phyloP scores from a whole-genome alignment of 2,329 filamentous ascomycete genomes.

The Beauveria bassiana region DNA sequence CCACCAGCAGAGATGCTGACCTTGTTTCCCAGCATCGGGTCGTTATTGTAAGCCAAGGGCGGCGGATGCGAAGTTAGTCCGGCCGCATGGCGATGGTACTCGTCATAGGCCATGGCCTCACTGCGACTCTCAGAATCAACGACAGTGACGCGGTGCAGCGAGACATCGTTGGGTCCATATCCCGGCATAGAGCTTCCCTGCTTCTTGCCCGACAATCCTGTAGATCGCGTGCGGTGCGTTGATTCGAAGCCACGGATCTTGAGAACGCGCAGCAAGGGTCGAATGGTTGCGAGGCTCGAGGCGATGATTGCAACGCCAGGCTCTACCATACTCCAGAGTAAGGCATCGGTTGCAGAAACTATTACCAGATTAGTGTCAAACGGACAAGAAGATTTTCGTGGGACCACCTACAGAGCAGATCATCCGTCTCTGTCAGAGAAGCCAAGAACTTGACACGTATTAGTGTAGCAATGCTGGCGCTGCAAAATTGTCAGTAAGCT shows the following conservation, averaged over 20 bases:
- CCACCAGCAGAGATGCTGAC: background rate
- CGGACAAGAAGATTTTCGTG: background rate
- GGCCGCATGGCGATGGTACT: constrained; percentile 10
- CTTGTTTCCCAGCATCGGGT: constrained; percentile 4
- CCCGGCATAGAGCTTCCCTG: constrained; percentile 23
- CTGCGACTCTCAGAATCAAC: constrained; percentile 17
- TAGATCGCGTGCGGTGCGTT: constrained; percentile 26
- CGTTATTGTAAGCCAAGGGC: constrained; percentile 1
- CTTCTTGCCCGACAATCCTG: constrained; percentile 23
- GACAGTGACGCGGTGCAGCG: constrained; percentile 22
- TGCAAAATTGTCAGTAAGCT: constrained; percentile 15
- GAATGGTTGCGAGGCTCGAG: constrained; percentile 46
- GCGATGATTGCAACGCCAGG: constrained; percentile 48
- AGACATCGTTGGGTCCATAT: constrained; percentile 30
- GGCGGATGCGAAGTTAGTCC: constrained; percentile 1
- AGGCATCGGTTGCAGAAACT: constrained; percentile 43
- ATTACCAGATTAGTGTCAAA: constrained; percentile 13
- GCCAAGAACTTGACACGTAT: constrained; percentile 42
- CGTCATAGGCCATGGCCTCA: constrained; percentile 14
- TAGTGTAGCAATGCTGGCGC: constrained; percentile 47
- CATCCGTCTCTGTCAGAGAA: constrained; percentile 34
- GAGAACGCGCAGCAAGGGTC: constrained; percentile 43
- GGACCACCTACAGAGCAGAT: constrained; percentile 40
- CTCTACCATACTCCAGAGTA: constrained; percentile 51
- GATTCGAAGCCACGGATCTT: constrained; percentile 39